A percentile compares a stretch with the other conserved stretches of the same genome.
These are phyloP conservation scores for Schwanniomyces polymorphus DNA, from an alignment of 805 yeast genomes.

Conservation along the genomic window DNA sequence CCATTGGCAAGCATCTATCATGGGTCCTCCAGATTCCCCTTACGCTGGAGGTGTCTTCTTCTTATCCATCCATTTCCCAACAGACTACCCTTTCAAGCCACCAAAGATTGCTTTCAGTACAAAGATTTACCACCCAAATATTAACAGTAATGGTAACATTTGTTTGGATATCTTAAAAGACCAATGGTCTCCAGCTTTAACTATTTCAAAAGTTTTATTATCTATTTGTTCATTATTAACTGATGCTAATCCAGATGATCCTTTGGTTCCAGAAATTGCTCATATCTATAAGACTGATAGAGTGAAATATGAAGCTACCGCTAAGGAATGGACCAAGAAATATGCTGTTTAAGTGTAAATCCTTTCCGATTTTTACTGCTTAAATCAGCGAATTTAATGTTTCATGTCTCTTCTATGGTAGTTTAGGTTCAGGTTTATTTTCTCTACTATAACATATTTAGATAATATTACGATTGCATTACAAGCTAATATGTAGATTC, in stretches of 20 bases:
- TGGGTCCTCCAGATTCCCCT: constrained; percentile 97
- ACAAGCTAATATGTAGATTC: background rate
- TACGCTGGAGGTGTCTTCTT: constrained; percentile 92
- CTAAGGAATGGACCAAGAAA: constrained; percentile 98
- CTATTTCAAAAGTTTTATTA: constrained; percentile 90
- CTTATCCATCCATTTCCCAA: constrained; percentile 95
- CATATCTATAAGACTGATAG: constrained; percentile 94
- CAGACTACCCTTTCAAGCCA: constrained; percentile 98
- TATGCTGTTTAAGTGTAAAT: constrained; percentile 69
- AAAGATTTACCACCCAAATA: constrained; percentile 95
- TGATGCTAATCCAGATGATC: constrained; percentile 99
- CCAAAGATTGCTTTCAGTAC: constrained; percentile 90
- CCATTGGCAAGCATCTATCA: constrained; percentile 99
- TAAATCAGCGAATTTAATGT: constrained; percentile 3
- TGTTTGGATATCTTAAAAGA: constrained; percentile 96
- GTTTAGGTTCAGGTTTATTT: constrained; percentile 6
- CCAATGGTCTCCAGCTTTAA: constrained; percentile 98
- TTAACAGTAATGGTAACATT: constrained; percentile 92
- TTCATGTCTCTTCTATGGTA: constrained; percentile 1
- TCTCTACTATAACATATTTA: constrained; percentile 7
- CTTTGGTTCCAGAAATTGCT: constrained; percentile 97
- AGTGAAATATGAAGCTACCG: constrained; percentile 92
- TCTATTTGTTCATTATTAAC: constrained; percentile 95
- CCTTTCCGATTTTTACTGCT: background rate
- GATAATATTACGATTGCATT: constrained; percentile 12